Evolutionary conservation across 768 basidiomycete genomes (phyloP).

Genomic region (Strobilomyces dryophilus): DNA sequence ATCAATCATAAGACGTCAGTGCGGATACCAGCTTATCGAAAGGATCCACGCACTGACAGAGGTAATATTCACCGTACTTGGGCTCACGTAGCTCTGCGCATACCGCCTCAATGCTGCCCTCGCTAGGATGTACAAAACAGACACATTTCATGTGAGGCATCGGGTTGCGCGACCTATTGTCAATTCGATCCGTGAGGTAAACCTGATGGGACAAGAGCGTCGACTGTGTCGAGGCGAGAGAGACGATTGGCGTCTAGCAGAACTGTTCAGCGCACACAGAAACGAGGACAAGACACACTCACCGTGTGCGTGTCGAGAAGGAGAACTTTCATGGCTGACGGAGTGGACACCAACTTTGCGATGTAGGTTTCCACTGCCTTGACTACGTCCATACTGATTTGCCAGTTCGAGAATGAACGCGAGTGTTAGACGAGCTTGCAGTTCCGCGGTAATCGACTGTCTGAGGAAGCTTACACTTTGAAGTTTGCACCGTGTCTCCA

Average conservation of each 20-base stretch:
- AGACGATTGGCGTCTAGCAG: conserved; percentile 89
- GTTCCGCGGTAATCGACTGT: neutral
- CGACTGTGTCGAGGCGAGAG: conserved; percentile 91
- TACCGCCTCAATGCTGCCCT: conserved; percentile 78
- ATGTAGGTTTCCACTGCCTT: conserved; percentile 96
- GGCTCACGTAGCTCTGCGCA: conserved; percentile 84
- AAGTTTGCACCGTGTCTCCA: too few species aligned
- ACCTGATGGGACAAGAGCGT: conserved; percentile 92
- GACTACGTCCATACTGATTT: conserved; percentile 76
- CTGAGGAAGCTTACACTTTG: too few species aligned
- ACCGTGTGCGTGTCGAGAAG: conserved; percentile 94
- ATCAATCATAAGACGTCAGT: conserved; percentile 12
- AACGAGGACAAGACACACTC: conserved; percentile 21
- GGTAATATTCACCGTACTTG: conserved; percentile 96
- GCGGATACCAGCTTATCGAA: conserved; percentile 15
- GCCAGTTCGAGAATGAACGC: neutral
- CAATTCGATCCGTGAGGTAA: conserved; percentile 96
- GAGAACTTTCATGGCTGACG: conserved; percentile 91
- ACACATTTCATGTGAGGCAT: conserved; percentile 98
- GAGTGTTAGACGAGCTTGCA: neutral
- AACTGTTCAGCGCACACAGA: conserved; percentile 4
- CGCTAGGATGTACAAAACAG: conserved; percentile 83
- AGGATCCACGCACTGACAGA: conserved; percentile 90
- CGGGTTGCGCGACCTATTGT: conserved; percentile 86
- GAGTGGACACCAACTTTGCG: conserved; percentile 80